A percentile compares a stretch with the other conserved stretches of the same genome.
phyloP scores from a whole-genome alignment of 345 rosid genomes.

The Salix dunnii region DNA sequence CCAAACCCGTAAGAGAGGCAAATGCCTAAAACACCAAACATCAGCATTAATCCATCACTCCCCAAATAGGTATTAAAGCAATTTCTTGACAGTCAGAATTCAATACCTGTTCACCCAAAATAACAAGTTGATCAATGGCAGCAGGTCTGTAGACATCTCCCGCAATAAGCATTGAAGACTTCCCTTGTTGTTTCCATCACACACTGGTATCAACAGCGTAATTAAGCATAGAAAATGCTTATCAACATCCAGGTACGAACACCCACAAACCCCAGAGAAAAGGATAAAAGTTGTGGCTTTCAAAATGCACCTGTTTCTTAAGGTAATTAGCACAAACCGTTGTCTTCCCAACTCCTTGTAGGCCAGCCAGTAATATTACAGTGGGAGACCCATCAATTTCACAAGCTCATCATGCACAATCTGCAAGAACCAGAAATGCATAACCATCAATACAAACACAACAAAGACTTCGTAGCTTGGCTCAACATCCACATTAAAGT shows the following conservation, averaged over 20 bases:
- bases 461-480: background rate
- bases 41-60: background rate
- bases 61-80: background rate
- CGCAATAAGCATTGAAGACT: constrained; percentile 91
- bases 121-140: constrained; percentile 94
- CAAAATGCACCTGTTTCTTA: constrained; percentile 68
- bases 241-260: background rate
- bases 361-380: constrained; percentile 85
- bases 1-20: background rate
- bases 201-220: constrained; percentile 9
- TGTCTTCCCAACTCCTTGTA: constrained; percentile 98
- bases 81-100: constrained; percentile 18
- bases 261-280: background rate
- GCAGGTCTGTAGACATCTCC: constrained; percentile 99
- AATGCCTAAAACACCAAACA: background rate
- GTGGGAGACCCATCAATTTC: constrained; percentile 95
- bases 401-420: constrained; percentile 86
- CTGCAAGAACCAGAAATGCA: constrained; percentile 35
- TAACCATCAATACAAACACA: background rate
- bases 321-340: constrained; percentile 91
- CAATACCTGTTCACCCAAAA: constrained; percentile 86
- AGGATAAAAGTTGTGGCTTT: background rate
- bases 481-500: background rate
- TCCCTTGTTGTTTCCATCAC: constrained; percentile 49
- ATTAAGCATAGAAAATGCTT: constrained; percentile 3